A percentile compares a stretch with the other conserved stretches of the same genome.
phyloP scores from a whole-genome alignment of 768 basidiomycete genomes.

The Hysterangium stoloniferum region DNA sequence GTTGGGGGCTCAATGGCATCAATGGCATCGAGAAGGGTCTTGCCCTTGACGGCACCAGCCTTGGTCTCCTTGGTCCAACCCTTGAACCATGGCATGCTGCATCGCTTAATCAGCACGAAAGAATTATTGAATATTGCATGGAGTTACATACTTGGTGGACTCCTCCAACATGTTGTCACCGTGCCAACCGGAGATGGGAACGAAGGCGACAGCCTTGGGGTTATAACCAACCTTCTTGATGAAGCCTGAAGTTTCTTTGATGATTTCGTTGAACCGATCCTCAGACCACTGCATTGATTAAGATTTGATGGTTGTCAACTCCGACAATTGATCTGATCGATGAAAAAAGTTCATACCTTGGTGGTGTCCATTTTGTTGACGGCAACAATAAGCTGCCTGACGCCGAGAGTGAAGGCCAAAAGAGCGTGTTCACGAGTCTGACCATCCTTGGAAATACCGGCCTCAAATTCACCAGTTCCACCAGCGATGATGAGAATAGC shows the following conservation, averaged over 20 bases:
- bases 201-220: slow-evolving; percentile 97
- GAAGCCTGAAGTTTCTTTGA: slow-evolving; percentile 96
- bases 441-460: slow-evolving; percentile 99
- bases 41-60: slow-evolving; percentile 88
- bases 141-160: slow-evolving; percentile 69
- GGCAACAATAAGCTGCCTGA: slow-evolving; percentile 98
- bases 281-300: slow-evolving; percentile 78
- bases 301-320: slow-evolving; percentile 8
- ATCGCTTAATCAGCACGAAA: slow-evolving; percentile 8
- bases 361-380: slow-evolving; percentile 99
- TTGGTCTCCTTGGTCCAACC: slow-evolving; percentile 98
- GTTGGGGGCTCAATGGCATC: slow-evolving; percentile 97
- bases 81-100: slow-evolving; percentile 99
- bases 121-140: neutral
- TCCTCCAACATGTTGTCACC: slow-evolving; percentile 99
- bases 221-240: slow-evolving; percentile 99
- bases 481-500: slow-evolving; percentile 99
- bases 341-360: slow-evolving; percentile 50
- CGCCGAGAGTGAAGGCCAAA: slow-evolving; percentile 99
- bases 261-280: slow-evolving; percentile 98
- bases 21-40: slow-evolving; percentile 99
- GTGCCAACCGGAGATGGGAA: slow-evolving; percentile 99
- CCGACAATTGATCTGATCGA: neutral
- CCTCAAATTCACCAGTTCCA: slow-evolving; percentile 99
- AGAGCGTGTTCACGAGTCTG: slow-evolving; percentile 99